phyloP scores from a whole-genome alignment of 2,329 filamentous ascomycete species.

The Ramularia endophylla region DNA sequence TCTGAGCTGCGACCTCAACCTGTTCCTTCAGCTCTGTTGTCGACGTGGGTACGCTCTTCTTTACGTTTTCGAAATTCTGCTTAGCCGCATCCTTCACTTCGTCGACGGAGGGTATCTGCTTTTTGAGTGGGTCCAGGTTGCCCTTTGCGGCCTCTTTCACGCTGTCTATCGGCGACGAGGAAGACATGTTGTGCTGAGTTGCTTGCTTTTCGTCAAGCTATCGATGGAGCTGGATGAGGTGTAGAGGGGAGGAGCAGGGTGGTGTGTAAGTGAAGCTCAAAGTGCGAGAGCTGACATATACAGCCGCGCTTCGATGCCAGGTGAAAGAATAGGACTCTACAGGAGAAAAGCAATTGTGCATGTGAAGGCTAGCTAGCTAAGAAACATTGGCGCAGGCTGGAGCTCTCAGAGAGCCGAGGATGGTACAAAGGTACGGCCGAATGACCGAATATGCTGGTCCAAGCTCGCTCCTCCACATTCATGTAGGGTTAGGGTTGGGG shows the following conservation, averaged over 20 bases:
- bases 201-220: too few species aligned
- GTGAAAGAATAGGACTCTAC: neutral
- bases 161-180: conserved; percentile 12
- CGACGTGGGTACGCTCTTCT: conserved; percentile 22
- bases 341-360: neutral
- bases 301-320: neutral
- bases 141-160: conserved; percentile 18
- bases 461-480: conserved; percentile 6
- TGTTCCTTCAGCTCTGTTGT: conserved; percentile 48
- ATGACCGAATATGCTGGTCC: neutral
- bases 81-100: conserved; percentile 14
- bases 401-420: conserved; percentile 1
- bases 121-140: conserved; percentile 14
- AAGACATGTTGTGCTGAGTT: conserved; percentile 11
- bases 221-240: neutral
- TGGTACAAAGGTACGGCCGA: too few species aligned
- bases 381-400: conserved; percentile 1
- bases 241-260: neutral
- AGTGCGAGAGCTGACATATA: neutral
- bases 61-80: conserved; percentile 16
- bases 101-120: conserved; percentile 14
- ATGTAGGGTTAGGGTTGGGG: too few species aligned
- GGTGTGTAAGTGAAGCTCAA: neutral
- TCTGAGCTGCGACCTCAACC: conserved; percentile 46
- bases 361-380: conserved; percentile 1